A percentile compares a stretch with the other conserved stretches of the same genome.
These are phyloP conservation scores for Fusarium sp. DNA, from an alignment of 2,329 filamentous ascomycete species.

Conservation along the genomic window DNA sequence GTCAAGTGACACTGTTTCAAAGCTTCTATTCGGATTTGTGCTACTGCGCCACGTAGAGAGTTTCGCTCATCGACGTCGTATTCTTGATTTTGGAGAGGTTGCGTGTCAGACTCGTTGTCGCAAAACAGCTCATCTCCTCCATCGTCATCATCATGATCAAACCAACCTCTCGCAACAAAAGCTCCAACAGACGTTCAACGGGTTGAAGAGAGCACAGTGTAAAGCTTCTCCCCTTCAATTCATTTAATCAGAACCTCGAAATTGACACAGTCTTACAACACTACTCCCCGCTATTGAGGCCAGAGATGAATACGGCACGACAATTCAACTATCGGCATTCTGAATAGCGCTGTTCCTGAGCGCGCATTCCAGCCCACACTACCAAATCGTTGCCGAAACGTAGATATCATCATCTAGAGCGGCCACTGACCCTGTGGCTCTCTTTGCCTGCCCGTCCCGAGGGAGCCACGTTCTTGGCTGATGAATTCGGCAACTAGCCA, in stretches of 20 bases:
- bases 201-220: conserved; percentile 19
- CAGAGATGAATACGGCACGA: background rate
- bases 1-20: conserved; percentile 22
- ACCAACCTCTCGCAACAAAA: background rate
- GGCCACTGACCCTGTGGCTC: conserved; percentile 29
- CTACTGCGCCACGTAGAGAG: background rate
- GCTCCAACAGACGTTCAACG: background rate
- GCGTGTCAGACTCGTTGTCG: conserved; percentile 18
- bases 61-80: conserved; percentile 18
- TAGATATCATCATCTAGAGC: background rate
- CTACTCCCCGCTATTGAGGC: conserved; percentile 1
- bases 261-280: conserved; percentile 19
- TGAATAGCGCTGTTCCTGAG: conserved; percentile 15
- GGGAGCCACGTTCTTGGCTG: conserved; percentile 36
- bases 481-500: conserved; percentile 24
- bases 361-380: conserved; percentile 23
- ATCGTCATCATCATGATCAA: conserved; percentile 3
- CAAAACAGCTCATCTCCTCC: conserved; percentile 16
- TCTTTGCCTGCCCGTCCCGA: conserved; percentile 15
- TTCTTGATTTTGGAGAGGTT: conserved; percentile 11
- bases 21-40: conserved; percentile 4
- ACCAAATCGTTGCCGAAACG: background rate
- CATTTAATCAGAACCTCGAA: background rate
- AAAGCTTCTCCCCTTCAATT: background rate
- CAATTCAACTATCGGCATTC: background rate